Evolutionary conservation across 768 basidiomycete species (phyloP).

Genomic region (Russula lepida): DNA sequence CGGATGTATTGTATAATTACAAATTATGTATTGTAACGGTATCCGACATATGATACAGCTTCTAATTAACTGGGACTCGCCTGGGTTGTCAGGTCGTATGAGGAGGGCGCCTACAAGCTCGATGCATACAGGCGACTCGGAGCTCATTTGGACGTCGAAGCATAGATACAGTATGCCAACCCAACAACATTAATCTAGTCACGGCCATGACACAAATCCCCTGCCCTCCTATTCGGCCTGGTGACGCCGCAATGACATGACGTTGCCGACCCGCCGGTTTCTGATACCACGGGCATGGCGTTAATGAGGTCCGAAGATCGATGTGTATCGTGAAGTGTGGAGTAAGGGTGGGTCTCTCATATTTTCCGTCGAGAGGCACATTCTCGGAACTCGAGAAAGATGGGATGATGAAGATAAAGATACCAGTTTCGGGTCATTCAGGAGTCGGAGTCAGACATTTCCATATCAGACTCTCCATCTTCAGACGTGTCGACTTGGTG

Average conservation of each 20-base stretch:
- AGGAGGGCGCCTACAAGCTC: background rate
- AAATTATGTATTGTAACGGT: background rate
- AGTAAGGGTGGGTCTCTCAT: background rate
- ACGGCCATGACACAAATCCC: background rate
- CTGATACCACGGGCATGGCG: background rate
- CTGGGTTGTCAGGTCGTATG: background rate
- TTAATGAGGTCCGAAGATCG: background rate
- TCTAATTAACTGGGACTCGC: background rate
- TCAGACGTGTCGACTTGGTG: background rate
- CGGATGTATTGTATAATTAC: conserved; percentile 1
- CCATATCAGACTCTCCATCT: conserved; percentile 27
- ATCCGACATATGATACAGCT: background rate
- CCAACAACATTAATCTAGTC: background rate
- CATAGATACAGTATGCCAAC: background rate
- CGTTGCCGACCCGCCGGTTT: background rate
- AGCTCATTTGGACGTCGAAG: background rate
- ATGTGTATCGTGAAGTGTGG: background rate
- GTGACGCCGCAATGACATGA: background rate
- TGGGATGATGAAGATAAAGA: background rate
- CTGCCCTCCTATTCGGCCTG: background rate
- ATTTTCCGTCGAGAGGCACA: background rate
- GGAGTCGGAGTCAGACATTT: conserved; percentile 29
- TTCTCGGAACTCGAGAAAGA: background rate
- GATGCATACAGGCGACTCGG: background rate
- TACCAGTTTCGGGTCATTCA: background rate